Evolutionary conservation across 345 rosid species (phyloP).

Genomic region (Eucalyptus curtisii): DNA sequence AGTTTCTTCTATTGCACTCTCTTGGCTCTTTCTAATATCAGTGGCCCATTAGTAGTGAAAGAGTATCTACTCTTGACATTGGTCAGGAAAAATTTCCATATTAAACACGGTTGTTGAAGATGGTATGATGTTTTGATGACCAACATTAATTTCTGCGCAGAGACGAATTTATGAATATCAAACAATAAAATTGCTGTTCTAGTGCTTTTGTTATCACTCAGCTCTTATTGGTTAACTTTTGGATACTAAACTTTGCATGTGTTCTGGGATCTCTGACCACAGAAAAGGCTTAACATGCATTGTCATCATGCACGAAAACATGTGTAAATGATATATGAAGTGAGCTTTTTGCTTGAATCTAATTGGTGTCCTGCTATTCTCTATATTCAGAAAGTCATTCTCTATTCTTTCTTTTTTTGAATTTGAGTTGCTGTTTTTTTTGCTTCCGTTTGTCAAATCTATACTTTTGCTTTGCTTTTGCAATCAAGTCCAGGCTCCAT

Average conservation of each 20-base stretch:
- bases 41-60: background rate
- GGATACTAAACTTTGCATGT: background rate
- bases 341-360: background rate
- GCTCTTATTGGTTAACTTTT: background rate
- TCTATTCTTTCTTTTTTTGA: background rate
- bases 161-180: background rate
- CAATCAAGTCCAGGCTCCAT: constrained; percentile 66
- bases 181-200: background rate
- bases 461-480: background rate
- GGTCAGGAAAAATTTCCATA: background rate
- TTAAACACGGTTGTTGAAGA: background rate
- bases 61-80: background rate
- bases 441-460: background rate
- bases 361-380: background rate
- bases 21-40: background rate
- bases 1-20: background rate
- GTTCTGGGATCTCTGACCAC: background rate
- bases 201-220: background rate
- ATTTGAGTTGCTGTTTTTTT: background rate
- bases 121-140: background rate
- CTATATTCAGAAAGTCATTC: background rate
- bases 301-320: background rate
- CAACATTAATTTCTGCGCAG: background rate
- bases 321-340: background rate
- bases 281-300: background rate